phyloP scores from a whole-genome alignment of 176 grass and related monocot species.

The Triticum dicoccoides region DNA sequence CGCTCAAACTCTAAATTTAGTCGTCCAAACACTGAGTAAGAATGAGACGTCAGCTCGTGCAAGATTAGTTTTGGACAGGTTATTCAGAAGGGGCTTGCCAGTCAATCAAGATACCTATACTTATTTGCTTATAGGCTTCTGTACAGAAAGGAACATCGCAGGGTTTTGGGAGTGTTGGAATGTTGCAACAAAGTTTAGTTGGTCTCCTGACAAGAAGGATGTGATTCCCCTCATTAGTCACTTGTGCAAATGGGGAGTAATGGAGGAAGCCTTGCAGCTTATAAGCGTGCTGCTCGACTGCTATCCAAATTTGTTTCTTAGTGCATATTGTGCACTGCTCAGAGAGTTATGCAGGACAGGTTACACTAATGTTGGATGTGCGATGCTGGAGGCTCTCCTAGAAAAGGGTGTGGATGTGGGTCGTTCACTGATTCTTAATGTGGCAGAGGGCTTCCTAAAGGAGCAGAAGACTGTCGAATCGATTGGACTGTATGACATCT shows the following conservation, averaged over 20 bases:
- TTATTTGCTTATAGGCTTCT: slow-evolving; percentile 59
- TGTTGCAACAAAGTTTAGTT: slow-evolving; percentile 46
- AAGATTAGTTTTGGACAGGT: slow-evolving; percentile 52
- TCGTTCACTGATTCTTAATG: slow-evolving; percentile 40
- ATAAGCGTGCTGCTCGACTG: slow-evolving; percentile 37
- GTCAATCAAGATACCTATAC: slow-evolving; percentile 58
- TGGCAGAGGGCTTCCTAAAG: slow-evolving; percentile 82
- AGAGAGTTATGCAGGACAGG: slow-evolving; percentile 69
- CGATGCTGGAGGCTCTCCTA: slow-evolving; percentile 66
- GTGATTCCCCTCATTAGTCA: slow-evolving; percentile 36
- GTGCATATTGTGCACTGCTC: slow-evolving; percentile 53
- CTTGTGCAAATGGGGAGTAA: slow-evolving; percentile 73
- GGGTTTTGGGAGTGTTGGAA: slow-evolving; percentile 75
- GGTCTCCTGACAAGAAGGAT: slow-evolving; percentile 60
- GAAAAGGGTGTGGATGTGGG: slow-evolving; percentile 53
- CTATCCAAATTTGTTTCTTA: slow-evolving; percentile 34
- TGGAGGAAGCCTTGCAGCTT: slow-evolving; percentile 71
- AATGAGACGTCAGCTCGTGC: slow-evolving; percentile 49
- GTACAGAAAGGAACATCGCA: slow-evolving; percentile 55
- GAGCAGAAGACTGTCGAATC: slow-evolving; percentile 61
- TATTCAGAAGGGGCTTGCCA: slow-evolving; percentile 50
- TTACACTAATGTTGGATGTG: slow-evolving; percentile 74
- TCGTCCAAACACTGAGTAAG: slow-evolving; percentile 43
- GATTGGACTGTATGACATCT: slow-evolving; percentile 71
- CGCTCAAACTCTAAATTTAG: slow-evolving; percentile 63